These are phyloP conservation scores for Aureobasidium uvarum DNA, from an alignment of 2,329 filamentous ascomycete species.

Conservation along the genomic window DNA sequence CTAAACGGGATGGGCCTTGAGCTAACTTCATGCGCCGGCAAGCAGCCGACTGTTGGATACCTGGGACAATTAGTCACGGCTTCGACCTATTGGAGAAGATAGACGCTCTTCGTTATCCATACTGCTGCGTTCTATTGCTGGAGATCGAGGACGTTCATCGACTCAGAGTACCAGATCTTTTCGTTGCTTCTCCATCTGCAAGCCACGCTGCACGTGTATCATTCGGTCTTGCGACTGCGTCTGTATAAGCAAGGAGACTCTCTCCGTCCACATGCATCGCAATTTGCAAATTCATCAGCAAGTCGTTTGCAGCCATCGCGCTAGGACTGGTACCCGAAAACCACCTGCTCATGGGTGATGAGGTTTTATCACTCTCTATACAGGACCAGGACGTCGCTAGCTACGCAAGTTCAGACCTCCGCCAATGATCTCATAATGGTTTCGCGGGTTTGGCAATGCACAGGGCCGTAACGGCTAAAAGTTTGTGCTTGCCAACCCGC, in stretches of 20 bases:
- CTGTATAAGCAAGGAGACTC: neutral
- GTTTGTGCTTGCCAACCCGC: neutral
- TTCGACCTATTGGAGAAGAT: neutral
- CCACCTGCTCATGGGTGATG: neutral
- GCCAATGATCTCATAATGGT: neutral
- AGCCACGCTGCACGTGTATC: neutral
- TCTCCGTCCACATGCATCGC: neutral
- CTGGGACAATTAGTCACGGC: slow-evolving; percentile 9
- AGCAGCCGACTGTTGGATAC: slow-evolving; percentile 7
- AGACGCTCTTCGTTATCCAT: neutral
- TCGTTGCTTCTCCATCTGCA: neutral
- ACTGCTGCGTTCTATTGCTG: neutral
- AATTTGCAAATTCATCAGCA: neutral
- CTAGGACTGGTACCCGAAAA: neutral
- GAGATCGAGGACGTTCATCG: neutral
- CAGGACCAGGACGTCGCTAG: neutral
- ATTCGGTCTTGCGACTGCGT: neutral
- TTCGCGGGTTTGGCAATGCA: neutral
- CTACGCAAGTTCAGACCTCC: neutral
- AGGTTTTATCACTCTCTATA: neutral
- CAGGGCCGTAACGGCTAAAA: neutral
- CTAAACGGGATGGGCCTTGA: neutral
- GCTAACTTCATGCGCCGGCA: neutral
- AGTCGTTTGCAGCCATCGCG: neutral
- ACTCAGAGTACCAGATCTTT: neutral